Base-by-base conservation (phyloP, 352 stramenopile species). In the Globisporangium spinosum region DNA sequence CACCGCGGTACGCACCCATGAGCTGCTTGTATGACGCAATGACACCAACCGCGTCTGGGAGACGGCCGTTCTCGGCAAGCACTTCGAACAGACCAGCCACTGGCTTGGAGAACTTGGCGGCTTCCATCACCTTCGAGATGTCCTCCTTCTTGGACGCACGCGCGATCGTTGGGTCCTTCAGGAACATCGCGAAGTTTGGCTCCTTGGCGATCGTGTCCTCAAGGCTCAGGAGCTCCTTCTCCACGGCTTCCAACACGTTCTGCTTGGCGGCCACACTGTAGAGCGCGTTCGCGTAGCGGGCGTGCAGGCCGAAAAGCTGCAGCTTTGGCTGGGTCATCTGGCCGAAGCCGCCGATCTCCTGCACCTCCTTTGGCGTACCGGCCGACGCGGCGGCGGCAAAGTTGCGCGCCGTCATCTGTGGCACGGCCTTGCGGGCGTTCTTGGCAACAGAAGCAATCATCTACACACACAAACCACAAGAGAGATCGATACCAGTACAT, bases 241-340 rank as follows among this genome's bases (percentile, higher is more conserved):
- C 89, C 47, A 97, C 89, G 0, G 81, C 71, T 17, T 94, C 85
- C 12, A 97, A 73, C 70, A 76, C 68, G 71, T 94, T 90, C 72
- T 91, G 78, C 78, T 93, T 93, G 70, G 92, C 96, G 38, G 96
- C 97, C 62, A 98, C 96, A 72, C 90, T 90, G 90, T 98, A 99
- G 23, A 98, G 89, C 45, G 97, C 97, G 75, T 98, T 99, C 70
- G 97, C 97, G 83, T 99, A 99, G 54, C 96, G 89, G 57, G 97
- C 96, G 74, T 96, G 90, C 53, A 98, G 77, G 34, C 97, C 97
- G 76, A 98, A 98, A n/a, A 99, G 79, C 73, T 98, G 89, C 71
- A 99, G 77, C 84, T 95, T 93, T 47, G 87, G 87, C 76, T 93
- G 85, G 68, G 83, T 89, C 87, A 95, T 95, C 64, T 84, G 68